A percentile compares a stretch with the other conserved stretches of the same genome.
Conservation (phyloP, 2,329 filamentous ascomycete species). For the Colletotrichum lentis region DNA sequence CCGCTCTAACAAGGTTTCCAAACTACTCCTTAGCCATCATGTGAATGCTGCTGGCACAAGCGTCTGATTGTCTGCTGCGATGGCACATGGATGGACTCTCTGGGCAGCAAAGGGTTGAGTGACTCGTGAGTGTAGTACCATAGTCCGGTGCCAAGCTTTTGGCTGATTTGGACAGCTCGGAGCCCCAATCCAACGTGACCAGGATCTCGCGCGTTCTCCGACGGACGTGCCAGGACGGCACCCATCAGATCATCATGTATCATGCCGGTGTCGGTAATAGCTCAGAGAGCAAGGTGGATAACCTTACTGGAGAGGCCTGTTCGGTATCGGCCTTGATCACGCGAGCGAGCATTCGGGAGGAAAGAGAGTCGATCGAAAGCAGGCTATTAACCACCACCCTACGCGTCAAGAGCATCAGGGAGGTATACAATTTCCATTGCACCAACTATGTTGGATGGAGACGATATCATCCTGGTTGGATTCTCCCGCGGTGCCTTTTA, state of each 20-base stretch:
- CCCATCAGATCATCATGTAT: slow-evolving; percentile 67
- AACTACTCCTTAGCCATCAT: too few relatives aligned
- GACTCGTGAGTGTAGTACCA: too few relatives aligned
- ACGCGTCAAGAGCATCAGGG: slow-evolving; percentile 58
- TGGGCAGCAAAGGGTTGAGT: slow-evolving; percentile 48
- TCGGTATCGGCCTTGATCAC: slow-evolving; percentile 63
- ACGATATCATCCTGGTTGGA: slow-evolving; percentile 65
- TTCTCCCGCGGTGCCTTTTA: slow-evolving; percentile 68
- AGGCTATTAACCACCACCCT: slow-evolving; percentile 32
- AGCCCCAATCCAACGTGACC: slow-evolving; percentile 64
- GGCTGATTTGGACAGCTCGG: neutral
- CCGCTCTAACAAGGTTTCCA: too few relatives aligned
- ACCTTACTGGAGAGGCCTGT: slow-evolving; percentile 62
- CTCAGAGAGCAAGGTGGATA: slow-evolving; percentile 56
- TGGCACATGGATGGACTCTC: slow-evolving; percentile 62
- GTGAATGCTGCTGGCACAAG: slow-evolving; percentile 44
- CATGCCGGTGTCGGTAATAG: slow-evolving; percentile 69
- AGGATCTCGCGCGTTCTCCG: slow-evolving; percentile 67
- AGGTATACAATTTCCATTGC: slow-evolving; percentile 69
- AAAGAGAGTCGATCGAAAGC: neutral
- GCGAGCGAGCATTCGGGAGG: slow-evolving; percentile 44
- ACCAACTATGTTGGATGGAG: slow-evolving; percentile 67
- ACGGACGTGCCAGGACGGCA: slow-evolving; percentile 58
- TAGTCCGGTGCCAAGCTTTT: slow-evolving; percentile 49
- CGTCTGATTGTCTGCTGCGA: slow-evolving; percentile 62